Conservation (phyloP, 768 basidiomycete species). For the Termitomyces sp. region DNA sequence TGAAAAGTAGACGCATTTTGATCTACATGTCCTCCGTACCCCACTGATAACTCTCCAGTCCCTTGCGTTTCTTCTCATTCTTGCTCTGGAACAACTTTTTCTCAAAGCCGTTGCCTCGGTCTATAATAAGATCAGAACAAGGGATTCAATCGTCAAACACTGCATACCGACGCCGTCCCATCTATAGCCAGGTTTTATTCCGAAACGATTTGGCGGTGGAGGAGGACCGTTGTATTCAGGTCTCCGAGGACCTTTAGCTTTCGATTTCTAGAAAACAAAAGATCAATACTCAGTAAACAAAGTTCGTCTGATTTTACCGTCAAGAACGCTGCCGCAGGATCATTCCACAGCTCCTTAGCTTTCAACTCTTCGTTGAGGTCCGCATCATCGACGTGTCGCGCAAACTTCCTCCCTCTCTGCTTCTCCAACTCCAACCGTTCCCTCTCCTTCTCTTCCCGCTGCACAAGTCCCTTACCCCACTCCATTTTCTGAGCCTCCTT, state of each 20-base stretch:
- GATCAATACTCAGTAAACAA: not conserved
- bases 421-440: conserved; percentile 61
- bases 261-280: conserved; percentile 54
- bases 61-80: conserved; percentile 70
- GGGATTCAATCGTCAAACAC: not conserved
- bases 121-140: conserved; percentile 31
- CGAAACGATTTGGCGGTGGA: conserved; percentile 92
- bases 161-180: conserved; percentile 96
- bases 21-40: conserved; percentile 89
- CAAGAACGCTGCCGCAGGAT: conserved; percentile 94
- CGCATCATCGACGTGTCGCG: conserved; percentile 76
- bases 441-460: conserved; percentile 75
- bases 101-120: conserved; percentile 92
- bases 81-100: conserved; percentile 83
- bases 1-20: not conserved
- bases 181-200: conserved; percentile 90
- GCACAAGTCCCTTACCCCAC: conserved; percentile 96
- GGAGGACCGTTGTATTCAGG: conserved; percentile 87
- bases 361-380: conserved; percentile 84
- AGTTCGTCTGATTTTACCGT: conserved; percentile 50
- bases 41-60: conserved; percentile 76
- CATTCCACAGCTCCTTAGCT: conserved; percentile 87
- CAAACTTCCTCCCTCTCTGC: conserved; percentile 61
- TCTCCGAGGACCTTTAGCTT: conserved; percentile 65
- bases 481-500: conserved; percentile 91